Evolutionary conservation across 257 asterid genomes (phyloP), one percentile per base, ranked within the genome.

Genomic region (Fraxinus cuspidata): DNA sequence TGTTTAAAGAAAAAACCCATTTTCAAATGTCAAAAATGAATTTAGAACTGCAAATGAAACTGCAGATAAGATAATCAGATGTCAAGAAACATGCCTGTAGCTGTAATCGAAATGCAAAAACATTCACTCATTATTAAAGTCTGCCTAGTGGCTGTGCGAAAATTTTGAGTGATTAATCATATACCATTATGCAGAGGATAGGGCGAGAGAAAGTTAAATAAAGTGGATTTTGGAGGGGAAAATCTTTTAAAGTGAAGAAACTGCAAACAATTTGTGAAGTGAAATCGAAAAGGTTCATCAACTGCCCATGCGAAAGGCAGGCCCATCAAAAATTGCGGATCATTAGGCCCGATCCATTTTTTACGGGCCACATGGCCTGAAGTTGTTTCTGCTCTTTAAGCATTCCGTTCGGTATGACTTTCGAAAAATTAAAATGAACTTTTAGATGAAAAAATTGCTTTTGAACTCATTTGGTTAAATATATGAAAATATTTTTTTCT

Each of bases 261-360:
- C 21, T 38, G 79, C n/a, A 74, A 65, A 72, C 31, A 40, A 58
- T 21, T 60, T 60, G 31, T 70, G 74, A 38, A 69, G 81, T 53
- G 65, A 76, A 83, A 74, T 29, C 70, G 84, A 80, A 87, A 78
- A 23, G 66, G 78, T 18, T 44, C 81, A 75, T 60, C 13, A 19
- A 8, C 28, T 19, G 66, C 66, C 28, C 29, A 21, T 2, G 60
- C 60, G 15, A 16, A 49, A 0, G 21, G 23, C 60, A 44, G 10
- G 67, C 32, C 31, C 27, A 82, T 83, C 89, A 78, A 47, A 40
- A 85, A 74, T 12, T 81, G 79, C 87, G 94, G 94, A 89, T 89
- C 96, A 40, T 60, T 79, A 74, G 83, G 74, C 86, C 86, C 87
- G 87, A 82, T 86, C 93, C 90, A 79, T 84, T 49, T 63, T 75